These are phyloP conservation scores for Apiotrichum sp. DNA, from an alignment of 1,284 basidiomycete species.

Conservation along the genomic window DNA sequence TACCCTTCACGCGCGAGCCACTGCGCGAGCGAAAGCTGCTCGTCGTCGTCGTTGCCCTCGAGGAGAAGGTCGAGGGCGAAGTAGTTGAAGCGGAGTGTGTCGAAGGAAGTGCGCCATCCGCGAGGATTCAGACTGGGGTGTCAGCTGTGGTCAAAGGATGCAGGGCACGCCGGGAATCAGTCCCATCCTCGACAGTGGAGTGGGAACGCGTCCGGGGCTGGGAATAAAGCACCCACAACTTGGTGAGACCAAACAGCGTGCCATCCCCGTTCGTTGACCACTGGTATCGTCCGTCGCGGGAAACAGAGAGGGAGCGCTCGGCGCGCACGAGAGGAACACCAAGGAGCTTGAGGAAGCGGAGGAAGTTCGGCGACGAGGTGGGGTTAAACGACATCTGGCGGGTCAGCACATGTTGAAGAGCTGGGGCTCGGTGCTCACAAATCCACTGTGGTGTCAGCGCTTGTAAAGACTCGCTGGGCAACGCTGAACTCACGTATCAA, in stretches of 20 bases:
- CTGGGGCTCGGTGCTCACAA: conserved; percentile 36
- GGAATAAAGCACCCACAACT: conserved; percentile 44
- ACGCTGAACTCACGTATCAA: conserved; percentile 57
- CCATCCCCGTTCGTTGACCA: background rate
- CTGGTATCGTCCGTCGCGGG: conserved; percentile 51
- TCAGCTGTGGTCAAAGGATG: background rate
- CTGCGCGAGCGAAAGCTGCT: conserved; percentile 59
- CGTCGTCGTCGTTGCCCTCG: conserved; percentile 15
- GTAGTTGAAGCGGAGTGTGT: conserved; percentile 70
- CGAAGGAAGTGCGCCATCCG: conserved; percentile 72
- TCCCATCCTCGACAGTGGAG: too few species aligned
- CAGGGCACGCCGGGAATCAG: too few species aligned
- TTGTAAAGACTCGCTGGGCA: too few species aligned
- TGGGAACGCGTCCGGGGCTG: background rate
- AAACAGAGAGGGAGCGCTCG: conserved; percentile 73
- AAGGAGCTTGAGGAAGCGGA: conserved; percentile 60
- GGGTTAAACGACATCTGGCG: conserved; percentile 70
- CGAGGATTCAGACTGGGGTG: conserved; percentile 52
- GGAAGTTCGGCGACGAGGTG: conserved; percentile 72
- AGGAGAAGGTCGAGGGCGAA: conserved; percentile 51
- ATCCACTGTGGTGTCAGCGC: conserved; percentile 23
- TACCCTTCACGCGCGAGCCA: conserved; percentile 66
- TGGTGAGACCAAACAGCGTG: conserved; percentile 34
- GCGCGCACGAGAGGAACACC: conserved; percentile 55
- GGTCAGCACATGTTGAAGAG: background rate